Percentiles rank a stretch among this genome's conserved stretches.
Conservation (phyloP, 371 early-diverging fungal species). For the Lichtheimia ramosa region DNA sequence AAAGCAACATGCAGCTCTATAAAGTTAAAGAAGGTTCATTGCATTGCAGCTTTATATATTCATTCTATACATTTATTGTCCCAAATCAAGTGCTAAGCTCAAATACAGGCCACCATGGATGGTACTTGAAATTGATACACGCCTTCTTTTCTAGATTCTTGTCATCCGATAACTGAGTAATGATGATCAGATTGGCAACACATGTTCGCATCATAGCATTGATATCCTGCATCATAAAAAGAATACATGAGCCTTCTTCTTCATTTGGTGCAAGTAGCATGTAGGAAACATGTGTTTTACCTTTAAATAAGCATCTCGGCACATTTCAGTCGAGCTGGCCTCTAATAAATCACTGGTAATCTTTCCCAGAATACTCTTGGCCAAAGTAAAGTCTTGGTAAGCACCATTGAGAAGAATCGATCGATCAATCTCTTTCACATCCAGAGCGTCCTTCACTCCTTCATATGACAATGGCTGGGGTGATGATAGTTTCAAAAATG, state of each 20-base stretch:
- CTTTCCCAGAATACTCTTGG: conserved; percentile 32
- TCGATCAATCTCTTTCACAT: conserved; percentile 28
- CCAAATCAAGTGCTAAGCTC: conserved; percentile 17
- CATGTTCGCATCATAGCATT: conserved; percentile 40
- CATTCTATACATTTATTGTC: neutral
- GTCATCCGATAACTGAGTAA: conserved; percentile 20
- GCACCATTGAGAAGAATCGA: conserved; percentile 27
- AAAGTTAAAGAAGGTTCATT: no score
- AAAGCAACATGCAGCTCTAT: no score
- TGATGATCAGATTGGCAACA: conserved; percentile 37
- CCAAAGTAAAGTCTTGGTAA: conserved; percentile 19
- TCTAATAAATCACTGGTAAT: conserved; percentile 12
- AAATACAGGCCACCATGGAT: conserved; percentile 55
- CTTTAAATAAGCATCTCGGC: conserved; percentile 37
- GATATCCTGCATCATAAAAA: conserved; percentile 28
- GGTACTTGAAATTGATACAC: conserved; percentile 44
- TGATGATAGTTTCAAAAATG: conserved; percentile 47
- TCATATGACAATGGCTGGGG: conserved; percentile 49
- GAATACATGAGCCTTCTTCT: neutral
- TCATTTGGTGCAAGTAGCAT: neutral
- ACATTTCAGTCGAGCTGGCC: conserved; percentile 47
- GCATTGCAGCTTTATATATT: neutral
- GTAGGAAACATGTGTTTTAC: conserved; percentile 20
- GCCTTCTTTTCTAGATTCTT: conserved; percentile 10
- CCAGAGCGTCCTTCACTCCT: conserved; percentile 22